Base-by-base conservation (phyloP, 2,329 filamentous ascomycete species). In the Pyricularia grisea region DNA sequence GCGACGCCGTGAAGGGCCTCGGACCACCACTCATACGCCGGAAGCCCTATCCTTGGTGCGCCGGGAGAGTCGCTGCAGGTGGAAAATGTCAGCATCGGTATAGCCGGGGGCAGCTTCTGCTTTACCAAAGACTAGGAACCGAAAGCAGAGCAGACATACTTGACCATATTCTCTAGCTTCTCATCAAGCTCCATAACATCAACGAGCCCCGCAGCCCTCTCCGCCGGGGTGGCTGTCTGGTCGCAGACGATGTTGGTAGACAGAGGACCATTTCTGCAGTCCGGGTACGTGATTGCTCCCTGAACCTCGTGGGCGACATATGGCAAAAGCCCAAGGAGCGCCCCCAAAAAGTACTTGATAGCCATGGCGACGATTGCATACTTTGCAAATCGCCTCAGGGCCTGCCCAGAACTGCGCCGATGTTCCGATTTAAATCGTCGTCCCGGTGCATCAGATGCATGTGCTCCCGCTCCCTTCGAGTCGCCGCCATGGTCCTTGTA, bases 121-220 rank as follows among this genome's bases (percentile, higher is more conserved):
- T 0, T 91, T 80, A 72, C 86, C 91, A 0, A 81, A 79, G 11
- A 65, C 30, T 27, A 66, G 58, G 14, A 20, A 9, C 42, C 17
- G 42, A 55, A 50, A 55, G 17, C 42, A n/a, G 7, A 9, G 5
- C 42, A 55, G 55, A 50, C 76, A 58, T 70, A 77, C 75, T 78
- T 76, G 27, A 77, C 74, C 6, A 79, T 69, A 55, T 78, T 78
- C 7, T 33, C 70, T 5, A 78, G 71, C 70, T 79, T 79, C 69
- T 79, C 78, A 2, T 75, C 72, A 10, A 77, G 73, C 11, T 75
- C 76, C 76, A 77, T 75, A 14, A 72, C 74, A 25, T 69, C 55
- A 25, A 79, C 77, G 0, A 79, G 70, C 12, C 75, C 77, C 1
- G 72, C 71, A 0, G 77, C 77, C 60, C 78, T 73, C 1, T 76